Evolutionary conservation across 164 flowering plant genomes (phyloP).

Genomic region (Piper longum): DNA sequence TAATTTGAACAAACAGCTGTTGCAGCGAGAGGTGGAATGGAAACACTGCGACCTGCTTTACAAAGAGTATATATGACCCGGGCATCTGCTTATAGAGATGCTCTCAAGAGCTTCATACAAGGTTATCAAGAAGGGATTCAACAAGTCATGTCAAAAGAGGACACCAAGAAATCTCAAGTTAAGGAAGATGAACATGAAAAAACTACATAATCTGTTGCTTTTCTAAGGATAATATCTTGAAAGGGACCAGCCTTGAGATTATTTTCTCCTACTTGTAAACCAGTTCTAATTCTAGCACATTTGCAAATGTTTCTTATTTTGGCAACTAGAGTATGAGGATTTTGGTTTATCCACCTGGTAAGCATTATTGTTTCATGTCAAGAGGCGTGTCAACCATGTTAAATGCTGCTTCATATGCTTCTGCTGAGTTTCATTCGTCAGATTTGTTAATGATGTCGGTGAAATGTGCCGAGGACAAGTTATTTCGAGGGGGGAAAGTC

Average conservation of each 20-base stretch:
- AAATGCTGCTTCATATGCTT: not conserved
- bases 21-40: slow-evolving; percentile 98
- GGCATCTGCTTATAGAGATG: slow-evolving; percentile 81
- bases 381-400: not conserved
- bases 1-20: slow-evolving; percentile 34
- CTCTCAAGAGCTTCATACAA: slow-evolving; percentile 65
- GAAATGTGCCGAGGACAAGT: slow-evolving; percentile 35
- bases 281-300: too few species aligned
- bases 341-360: not conserved
- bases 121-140: slow-evolving; percentile 89
- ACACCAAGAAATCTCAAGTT: slow-evolving; percentile 28
- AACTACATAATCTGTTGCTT: slow-evolving; percentile 10
- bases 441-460: slow-evolving; percentile 32
- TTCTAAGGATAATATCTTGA: not conserved
- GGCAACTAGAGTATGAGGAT: not conserved
- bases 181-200: slow-evolving; percentile 21
- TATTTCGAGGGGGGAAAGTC: slow-evolving; percentile 30
- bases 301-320: not conserved
- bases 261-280: too few species aligned
- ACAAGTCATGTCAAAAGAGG: slow-evolving; percentile 53
- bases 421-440: not conserved
- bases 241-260: too few species aligned
- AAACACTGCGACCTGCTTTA: slow-evolving; percentile 73
- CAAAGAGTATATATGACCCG: slow-evolving; percentile 84
- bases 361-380: not conserved